These are phyloP conservation scores for Eleusine coracana DNA, from an alignment of 176 grass and related monocot species.

Conservation along the genomic window DNA sequence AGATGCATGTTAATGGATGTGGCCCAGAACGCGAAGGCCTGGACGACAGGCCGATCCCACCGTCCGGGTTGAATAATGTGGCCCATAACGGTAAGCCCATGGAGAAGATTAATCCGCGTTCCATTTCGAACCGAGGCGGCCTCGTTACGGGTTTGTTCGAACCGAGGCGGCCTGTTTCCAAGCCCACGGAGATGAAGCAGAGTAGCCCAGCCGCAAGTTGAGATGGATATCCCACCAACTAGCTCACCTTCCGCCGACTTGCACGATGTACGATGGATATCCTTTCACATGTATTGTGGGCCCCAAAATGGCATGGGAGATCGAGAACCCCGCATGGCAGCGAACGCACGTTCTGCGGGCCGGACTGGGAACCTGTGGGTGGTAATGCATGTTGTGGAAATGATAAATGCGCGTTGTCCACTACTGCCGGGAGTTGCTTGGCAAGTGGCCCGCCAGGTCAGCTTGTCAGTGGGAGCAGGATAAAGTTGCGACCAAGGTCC, in stretches of 20 bases:
- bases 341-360: background rate
- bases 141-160: too few species aligned
- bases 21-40: background rate
- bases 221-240: background rate
- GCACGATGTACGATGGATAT: background rate
- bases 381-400: background rate
- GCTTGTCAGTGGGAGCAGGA: constrained; percentile 41
- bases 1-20: background rate
- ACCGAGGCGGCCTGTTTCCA: background rate
- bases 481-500: constrained; percentile 11
- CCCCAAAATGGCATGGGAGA: background rate
- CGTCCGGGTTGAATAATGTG: too few species aligned
- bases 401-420: constrained; percentile 33
- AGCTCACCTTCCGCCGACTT: background rate
- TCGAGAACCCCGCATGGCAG: background rate
- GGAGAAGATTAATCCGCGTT: background rate
- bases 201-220: background rate
- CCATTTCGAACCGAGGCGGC: background rate
- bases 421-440: background rate
- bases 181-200: background rate
- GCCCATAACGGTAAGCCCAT: too few species aligned
- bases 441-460: constrained; percentile 53
- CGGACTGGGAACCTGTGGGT: background rate
- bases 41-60: too few species aligned
- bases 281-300: constrained; percentile 20